Base-by-base conservation (phyloP, 2,329 filamentous ascomycete genomes). In the Microsporum audouinii region DNA sequence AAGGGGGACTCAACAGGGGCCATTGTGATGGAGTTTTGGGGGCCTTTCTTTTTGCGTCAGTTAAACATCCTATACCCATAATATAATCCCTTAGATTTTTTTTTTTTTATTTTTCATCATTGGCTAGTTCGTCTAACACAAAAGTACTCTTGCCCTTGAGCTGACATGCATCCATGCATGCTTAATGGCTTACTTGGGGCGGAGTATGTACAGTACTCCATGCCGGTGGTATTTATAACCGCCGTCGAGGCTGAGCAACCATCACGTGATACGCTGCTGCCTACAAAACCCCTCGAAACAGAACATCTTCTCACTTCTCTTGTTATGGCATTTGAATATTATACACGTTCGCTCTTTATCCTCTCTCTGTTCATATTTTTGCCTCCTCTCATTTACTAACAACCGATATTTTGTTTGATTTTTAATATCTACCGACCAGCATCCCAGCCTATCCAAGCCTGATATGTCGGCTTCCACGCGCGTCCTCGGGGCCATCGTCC, bases 401-500 rank as follows among this genome's bases (percentile, higher is more conserved):
- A 43, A 4, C 1, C 39, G 39, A 43, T 43, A 36, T 14, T 14
- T 17, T 43, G n/a, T 43, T 43, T 43, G 17, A 23, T 23, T 1
- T 23, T 23, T 23, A 6, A n/a, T 43, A 43, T 5, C 34, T 36
- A 10, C 10, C 17, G 3, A 49, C 45, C 45, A 29, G 14, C 17
- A 7, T 8, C 6, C 17, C 17, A 10, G 8, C 23, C 7, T 29
- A 31, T 29, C 10, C 39, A 23, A 49, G 45, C 23, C 12, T 31
- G 45, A n/a, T 6, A 55, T 55, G 49, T 6, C 33, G 5, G 10
- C 49, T 34, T 23, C 49, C n/a, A n/a, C 49, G 2, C 49, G 33
- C 49, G 2, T 55, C 33, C 34, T 55, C 49, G 49, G n/a, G 29
- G 49, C 49, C 12, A 6, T 76, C 58, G 65, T 75, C 63, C 72